Conservation (phyloP, 768 basidiomycete genomes). For the Pholiota microspora region DNA sequence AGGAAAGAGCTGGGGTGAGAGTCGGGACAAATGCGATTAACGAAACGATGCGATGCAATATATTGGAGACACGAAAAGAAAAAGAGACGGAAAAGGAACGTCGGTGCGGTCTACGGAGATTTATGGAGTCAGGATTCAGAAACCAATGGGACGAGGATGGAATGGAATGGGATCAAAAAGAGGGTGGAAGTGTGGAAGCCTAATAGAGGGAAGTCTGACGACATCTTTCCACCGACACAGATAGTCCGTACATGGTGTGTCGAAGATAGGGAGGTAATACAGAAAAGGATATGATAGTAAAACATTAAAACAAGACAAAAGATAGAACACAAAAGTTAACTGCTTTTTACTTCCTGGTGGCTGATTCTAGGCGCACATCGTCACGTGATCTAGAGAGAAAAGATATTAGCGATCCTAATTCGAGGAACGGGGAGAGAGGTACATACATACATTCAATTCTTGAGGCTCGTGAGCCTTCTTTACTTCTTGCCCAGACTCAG, state of each 20-base stretch:
- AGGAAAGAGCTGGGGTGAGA: slow-evolving; percentile 5
- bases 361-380: slow-evolving; percentile 4
- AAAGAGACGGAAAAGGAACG: slow-evolving; percentile 1
- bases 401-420: too few relatives aligned
- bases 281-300: not conserved
- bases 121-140: too few relatives aligned
- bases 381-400: not conserved
- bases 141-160: too few relatives aligned
- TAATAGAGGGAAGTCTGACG: too few relatives aligned
- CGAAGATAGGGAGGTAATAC: not conserved
- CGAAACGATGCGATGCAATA: slow-evolving; percentile 4
- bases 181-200: too few relatives aligned
- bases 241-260: not conserved
- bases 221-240: not conserved
- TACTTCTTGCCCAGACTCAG: slow-evolving; percentile 58
- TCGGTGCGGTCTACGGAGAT: not conserved
- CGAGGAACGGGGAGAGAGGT: not conserved
- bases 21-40: not conserved
- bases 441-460: not conserved
- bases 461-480: not conserved
- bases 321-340: slow-evolving; percentile 2
- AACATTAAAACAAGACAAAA: not conserved
- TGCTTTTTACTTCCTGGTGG: not conserved
- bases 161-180: too few relatives aligned
- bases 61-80: not conserved